Conservation (phyloP, 345 rosid species). For the Corchorus capsularis region DNA sequence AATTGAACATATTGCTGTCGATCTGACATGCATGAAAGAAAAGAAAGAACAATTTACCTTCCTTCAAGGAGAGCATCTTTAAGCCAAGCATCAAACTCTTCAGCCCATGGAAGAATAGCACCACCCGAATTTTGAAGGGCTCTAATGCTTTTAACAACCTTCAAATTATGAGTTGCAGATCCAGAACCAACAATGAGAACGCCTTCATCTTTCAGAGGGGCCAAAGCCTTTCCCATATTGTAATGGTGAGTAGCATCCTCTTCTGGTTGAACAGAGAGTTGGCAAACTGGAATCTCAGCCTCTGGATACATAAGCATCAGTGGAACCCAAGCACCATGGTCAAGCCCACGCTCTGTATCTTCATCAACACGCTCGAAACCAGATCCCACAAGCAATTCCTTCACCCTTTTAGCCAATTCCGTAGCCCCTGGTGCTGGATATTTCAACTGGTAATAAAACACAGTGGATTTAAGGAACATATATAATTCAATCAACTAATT, state of each 20-base stretch:
- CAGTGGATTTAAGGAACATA: too few species aligned
- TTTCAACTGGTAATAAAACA: conserved; percentile 49
- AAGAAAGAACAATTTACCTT: conserved; percentile 46
- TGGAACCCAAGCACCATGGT: conserved; percentile 98
- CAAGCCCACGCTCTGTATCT: conserved; percentile 75
- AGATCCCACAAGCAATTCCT: conserved; percentile 54
- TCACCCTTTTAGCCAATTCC: conserved; percentile 72
- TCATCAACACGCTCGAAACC: conserved; percentile 60
- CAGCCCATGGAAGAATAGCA: conserved; percentile 64
- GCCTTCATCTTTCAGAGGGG: conserved; percentile 81
- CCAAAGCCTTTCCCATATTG: conserved; percentile 87
- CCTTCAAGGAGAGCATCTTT: conserved; percentile 75
- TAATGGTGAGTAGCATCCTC: conserved; percentile 66
- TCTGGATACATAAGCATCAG: conserved; percentile 94
- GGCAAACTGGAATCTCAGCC: conserved; percentile 78
- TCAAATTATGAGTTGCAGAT: conserved; percentile 72
- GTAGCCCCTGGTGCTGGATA: conserved; percentile 94
- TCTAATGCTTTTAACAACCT: conserved; percentile 12
- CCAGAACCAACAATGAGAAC: conserved; percentile 91
- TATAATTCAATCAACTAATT: neutral
- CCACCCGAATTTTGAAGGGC: conserved; percentile 23
- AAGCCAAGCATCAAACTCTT: conserved; percentile 79
- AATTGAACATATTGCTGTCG: neutral
- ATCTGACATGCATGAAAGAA: neutral
- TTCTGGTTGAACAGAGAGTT: conserved; percentile 72